phyloP scores from a whole-genome alignment of 495 filamentous ascomycete species.

The Pyronema omphalodes region DNA sequence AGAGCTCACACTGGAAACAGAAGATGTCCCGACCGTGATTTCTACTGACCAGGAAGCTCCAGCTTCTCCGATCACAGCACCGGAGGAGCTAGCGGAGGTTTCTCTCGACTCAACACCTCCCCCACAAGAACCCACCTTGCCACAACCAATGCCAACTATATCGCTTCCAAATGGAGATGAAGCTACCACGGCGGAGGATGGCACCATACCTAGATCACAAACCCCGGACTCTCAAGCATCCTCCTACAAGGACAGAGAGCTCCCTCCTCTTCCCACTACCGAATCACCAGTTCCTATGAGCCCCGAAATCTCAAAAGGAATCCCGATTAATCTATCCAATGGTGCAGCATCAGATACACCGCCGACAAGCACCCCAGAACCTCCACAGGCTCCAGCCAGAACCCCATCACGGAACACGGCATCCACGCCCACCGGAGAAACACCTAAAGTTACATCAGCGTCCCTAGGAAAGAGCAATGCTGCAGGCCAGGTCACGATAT shows the following conservation, averaged over 20 bases:
- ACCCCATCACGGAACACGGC: conserved; percentile 11
- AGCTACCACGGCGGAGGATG: conserved; percentile 1
- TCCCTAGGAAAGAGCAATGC: conserved; percentile 15
- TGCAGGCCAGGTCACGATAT: conserved; percentile 43
- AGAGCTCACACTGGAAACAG: background rate
- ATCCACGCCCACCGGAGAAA: conserved; percentile 3
- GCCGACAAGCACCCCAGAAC: conserved; percentile 4
- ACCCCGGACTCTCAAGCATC: conserved; percentile 7
- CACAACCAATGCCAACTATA: conserved; percentile 2
- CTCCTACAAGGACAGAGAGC: conserved; percentile 15
- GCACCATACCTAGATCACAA: background rate
- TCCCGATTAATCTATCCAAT: conserved; percentile 15
- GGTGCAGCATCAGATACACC: conserved; percentile 6
- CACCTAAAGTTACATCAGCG: conserved; percentile 10
- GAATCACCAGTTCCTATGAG: background rate
- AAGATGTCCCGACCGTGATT: conserved; percentile 6
- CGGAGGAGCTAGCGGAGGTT: background rate
- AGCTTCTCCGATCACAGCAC: conserved; percentile 10
- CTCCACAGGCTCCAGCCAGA: conserved; percentile 14
- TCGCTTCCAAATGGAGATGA: conserved; percentile 2
- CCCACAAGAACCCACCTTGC: background rate
- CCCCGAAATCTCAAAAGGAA: conserved; percentile 8
- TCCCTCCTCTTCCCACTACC: conserved; percentile 11
- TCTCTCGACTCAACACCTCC: background rate
- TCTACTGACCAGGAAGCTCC: conserved; percentile 22